A percentile compares a stretch with the other conserved stretches of the same genome.
These are phyloP conservation scores for Bothriochloa decipiens DNA, from an alignment of 176 grass and related monocot genomes.

Conservation along the genomic window DNA sequence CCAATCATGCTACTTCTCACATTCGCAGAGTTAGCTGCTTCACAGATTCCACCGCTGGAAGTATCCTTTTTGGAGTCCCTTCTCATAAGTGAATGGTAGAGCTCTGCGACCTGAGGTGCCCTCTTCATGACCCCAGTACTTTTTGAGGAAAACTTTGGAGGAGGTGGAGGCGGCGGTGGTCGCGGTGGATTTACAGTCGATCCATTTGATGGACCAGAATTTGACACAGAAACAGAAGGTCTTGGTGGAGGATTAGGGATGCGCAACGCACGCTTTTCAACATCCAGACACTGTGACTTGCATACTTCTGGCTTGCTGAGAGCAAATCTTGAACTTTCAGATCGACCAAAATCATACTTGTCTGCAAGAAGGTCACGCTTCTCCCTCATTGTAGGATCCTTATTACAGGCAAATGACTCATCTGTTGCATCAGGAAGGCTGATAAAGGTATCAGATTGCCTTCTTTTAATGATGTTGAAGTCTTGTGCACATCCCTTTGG, in stretches of 20 bases:
- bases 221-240: conserved; percentile 64
- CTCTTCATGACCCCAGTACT: conserved; percentile 85
- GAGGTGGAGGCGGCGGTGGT: conserved; percentile 78
- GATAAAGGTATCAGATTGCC: conserved; percentile 98
- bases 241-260: conserved; percentile 96
- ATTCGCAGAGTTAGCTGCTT: conserved; percentile 69
- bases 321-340: conserved; percentile 77
- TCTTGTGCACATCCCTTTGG: conserved; percentile 68
- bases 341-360: conserved; percentile 61
- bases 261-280: conserved; percentile 82
- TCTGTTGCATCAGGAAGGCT: conserved; percentile 56
- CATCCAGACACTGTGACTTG: conserved; percentile 60
- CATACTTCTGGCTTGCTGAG: conserved; percentile 68
- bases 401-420: conserved; percentile 53
- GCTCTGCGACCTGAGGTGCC: conserved; percentile 93
- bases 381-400: conserved; percentile 48
- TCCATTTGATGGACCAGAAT: conserved; percentile 60
- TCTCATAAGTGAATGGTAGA: conserved; percentile 99
- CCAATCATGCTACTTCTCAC: conserved; percentile 97
- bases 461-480: conserved; percentile 60
- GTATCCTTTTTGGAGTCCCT: conserved; percentile 94
- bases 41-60: conserved; percentile 73
- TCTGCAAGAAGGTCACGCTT: conserved; percentile 59
- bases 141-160: conserved; percentile 69
- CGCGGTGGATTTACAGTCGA: conserved; percentile 53